Evolutionary conservation across 225 moss, liverwort and hornwort genomes (phyloP), one percentile per base, ranked within the genome.

Genomic region (Thuidium tamariscinum): DNA sequence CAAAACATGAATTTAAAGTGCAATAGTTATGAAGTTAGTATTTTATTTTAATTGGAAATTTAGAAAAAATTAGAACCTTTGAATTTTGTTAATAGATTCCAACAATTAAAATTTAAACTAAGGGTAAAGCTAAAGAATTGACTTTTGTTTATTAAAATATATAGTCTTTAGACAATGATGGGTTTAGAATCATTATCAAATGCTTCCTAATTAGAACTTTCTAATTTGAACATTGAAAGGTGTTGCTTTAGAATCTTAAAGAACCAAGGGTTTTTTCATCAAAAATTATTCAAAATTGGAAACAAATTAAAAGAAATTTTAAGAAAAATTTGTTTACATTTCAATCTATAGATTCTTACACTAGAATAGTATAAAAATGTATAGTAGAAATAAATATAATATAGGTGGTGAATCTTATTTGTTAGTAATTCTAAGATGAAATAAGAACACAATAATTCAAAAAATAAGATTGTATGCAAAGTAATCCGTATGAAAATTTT

Each of bases 401-500:
- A 32, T 49, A 74, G 3, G 32, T 20, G 0, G 2, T 32, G 19
- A 25, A 48, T 32, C 0, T 4, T 32, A 48, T 32, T 46, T 1
- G 1, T 73, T 73, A 4, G 20, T 4, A 20, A 49, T 0, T 49
- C 11, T 12, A 7, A 49, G 21, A 49, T 34, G 5, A 7, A 34
- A 49, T 20, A 1, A 8, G 49, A 49, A 18, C 2, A 48, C 0
- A 46, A 10, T 19, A 18, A 7, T 19, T 0, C 7, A 11, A 1
- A 11, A 32, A 49, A 19, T 4, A 0, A 49, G 0, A 49, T 49
- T 20, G 0, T 49, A 32, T 32, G 1, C 1, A 20, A 48, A 74
- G 0, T 20, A 49, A 11, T 6, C 0, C 7, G 7, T 12, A 32
- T 12, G 1, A 9, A 73, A 30, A 7, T 4, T 11, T 0, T 0